Conservation (phyloP, 2,329 filamentous ascomycete genomes). For the Ascochyta rabiei region DNA sequence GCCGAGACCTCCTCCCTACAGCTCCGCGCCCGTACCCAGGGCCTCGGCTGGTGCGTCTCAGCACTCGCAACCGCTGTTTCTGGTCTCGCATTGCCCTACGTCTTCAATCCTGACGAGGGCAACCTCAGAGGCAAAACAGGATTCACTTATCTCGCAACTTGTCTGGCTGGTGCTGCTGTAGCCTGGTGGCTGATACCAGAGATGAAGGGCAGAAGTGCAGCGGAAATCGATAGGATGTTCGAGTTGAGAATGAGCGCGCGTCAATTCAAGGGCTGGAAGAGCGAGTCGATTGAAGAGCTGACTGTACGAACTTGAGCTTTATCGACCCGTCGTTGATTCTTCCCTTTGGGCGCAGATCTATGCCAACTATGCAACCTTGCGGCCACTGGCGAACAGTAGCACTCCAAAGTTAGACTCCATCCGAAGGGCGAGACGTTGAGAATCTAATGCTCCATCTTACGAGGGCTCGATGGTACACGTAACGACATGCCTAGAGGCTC, state of each 20-base stretch:
- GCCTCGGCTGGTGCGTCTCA: conserved; percentile 52
- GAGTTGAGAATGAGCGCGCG: conserved; percentile 24
- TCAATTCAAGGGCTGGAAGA: conserved; percentile 26
- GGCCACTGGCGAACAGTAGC: neutral
- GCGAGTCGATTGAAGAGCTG: conserved; percentile 8
- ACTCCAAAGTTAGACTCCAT: too few species aligned
- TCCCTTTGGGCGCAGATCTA: neutral
- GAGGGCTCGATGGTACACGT: too few species aligned
- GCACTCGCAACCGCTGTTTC: conserved; percentile 52
- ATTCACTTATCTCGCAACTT: conserved; percentile 50
- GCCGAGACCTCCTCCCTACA: conserved; percentile 54
- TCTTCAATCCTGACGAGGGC: conserved; percentile 57
- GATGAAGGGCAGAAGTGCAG: conserved; percentile 56
- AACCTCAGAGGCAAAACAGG: conserved; percentile 51
- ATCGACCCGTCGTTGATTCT: too few species aligned
- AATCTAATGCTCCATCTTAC: too few species aligned
- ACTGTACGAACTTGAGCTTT: neutral
- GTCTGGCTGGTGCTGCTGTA: conserved; percentile 41
- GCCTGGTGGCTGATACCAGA: conserved; percentile 60
- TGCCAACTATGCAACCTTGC: neutral
- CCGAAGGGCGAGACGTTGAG: too few species aligned
- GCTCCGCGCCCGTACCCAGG: conserved; percentile 53
- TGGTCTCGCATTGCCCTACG: conserved; percentile 57
- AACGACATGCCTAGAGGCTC: too few species aligned
- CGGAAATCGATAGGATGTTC: conserved; percentile 56